Evolutionary conservation across 192 early-diverging fungal species (phyloP).

Genomic region (Gigaspora rosea): DNA sequence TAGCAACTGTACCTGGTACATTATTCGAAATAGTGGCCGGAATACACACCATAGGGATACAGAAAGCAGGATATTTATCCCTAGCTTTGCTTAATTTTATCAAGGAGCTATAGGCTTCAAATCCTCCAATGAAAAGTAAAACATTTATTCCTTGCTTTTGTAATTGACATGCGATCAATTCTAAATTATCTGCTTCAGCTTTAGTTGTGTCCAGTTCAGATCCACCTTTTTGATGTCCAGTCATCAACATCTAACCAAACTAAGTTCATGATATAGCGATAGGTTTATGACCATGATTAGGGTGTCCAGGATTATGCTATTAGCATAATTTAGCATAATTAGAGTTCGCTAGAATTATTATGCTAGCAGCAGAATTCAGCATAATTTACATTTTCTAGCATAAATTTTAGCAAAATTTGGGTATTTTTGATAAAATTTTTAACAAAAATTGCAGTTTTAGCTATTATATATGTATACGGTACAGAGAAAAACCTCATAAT

Average conservation of each 20-base stretch:
- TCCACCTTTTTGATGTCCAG: conserved; percentile 91
- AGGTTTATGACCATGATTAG: conserved; percentile 84
- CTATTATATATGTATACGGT: too few relatives aligned
- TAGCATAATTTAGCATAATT: too few relatives aligned
- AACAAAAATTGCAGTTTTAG: too few relatives aligned
- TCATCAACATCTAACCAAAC: conserved; percentile 85
- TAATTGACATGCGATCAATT: conserved; percentile 88
- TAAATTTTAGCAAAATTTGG: too few relatives aligned
- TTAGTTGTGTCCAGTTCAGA: conserved; percentile 94
- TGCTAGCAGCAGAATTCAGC: too few relatives aligned
- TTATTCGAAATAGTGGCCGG: conserved; percentile 98
- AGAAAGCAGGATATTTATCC: conserved; percentile 83
- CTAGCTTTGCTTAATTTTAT: conserved; percentile 71
- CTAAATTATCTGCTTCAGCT: conserved; percentile 83
- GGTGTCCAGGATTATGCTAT: too few relatives aligned
- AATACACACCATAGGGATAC: conserved; percentile 90
- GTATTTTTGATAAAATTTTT: too few relatives aligned
- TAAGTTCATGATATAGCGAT: conserved; percentile 79
- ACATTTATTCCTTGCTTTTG: conserved; percentile 90
- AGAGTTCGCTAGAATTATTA: too few relatives aligned
- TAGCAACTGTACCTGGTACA: conserved; percentile 97
- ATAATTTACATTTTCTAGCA: too few relatives aligned
- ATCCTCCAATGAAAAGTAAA: conserved; percentile 94
- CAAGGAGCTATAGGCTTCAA: conserved; percentile 88
- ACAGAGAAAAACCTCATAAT: too few relatives aligned